phyloP scores from a whole-genome alignment of 495 filamentous ascomycete genomes.

The Penicillium cinerascens region DNA sequence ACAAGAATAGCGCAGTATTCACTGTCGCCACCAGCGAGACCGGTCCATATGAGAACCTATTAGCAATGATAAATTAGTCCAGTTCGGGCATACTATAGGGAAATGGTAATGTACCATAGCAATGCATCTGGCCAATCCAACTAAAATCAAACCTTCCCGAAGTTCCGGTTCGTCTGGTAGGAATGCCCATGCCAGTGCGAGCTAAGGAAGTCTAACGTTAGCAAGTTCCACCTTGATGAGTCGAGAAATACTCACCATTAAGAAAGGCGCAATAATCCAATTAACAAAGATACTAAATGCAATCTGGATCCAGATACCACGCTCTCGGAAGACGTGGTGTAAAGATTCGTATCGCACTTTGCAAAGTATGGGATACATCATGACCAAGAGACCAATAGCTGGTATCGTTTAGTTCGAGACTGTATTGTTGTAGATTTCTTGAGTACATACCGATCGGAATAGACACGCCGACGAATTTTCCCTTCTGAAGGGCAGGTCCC shows the following conservation, averaged over 20 bases:
- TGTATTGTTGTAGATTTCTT: background rate
- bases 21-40: conserved; percentile 69
- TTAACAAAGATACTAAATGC: conserved; percentile 75
- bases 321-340: conserved; percentile 60
- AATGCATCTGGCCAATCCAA: conserved; percentile 74
- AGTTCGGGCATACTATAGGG: background rate
- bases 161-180: conserved; percentile 67
- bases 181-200: conserved; percentile 75
- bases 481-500: conserved; percentile 63
- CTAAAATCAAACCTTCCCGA: conserved; percentile 70
- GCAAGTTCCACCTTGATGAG: background rate
- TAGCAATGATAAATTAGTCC: background rate
- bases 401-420: background rate
- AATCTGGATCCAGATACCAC: conserved; percentile 74
- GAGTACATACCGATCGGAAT: conserved; percentile 69
- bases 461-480: conserved; percentile 72
- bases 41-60: conserved; percentile 75
- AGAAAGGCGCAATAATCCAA: conserved; percentile 84
- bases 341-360: conserved; percentile 84
- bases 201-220: conserved; percentile 23
- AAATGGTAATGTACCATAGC: conserved; percentile 60
- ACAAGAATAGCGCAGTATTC: conserved; percentile 92
- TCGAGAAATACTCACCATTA: conserved; percentile 62
- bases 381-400: conserved; percentile 80
- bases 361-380: conserved; percentile 96